These are phyloP conservation scores for Sclerospora graminicola DNA, from an alignment of 352 stramenopile genomes.

Conservation along the genomic window DNA sequence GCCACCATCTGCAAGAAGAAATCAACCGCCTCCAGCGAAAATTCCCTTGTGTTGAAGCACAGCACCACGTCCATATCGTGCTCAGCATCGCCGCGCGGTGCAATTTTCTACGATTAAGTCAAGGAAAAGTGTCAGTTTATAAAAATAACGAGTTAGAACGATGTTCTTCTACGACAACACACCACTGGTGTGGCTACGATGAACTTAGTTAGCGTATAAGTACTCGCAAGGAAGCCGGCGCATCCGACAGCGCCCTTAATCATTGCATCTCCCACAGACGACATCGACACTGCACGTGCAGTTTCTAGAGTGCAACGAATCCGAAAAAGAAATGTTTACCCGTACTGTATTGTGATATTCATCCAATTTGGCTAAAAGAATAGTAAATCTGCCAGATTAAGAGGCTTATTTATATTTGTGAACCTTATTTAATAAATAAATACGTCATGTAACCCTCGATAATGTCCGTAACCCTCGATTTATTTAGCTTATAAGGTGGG, in stretches of 20 bases:
- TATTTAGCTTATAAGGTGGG: too few species aligned
- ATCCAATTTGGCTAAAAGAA: too few species aligned
- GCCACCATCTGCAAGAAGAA: slow-evolving; percentile 63
- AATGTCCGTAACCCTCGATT: too few species aligned
- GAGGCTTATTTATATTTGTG: too few species aligned
- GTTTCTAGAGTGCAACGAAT: too few species aligned
- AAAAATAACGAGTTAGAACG: neutral
- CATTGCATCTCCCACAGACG: slow-evolving; percentile 41
- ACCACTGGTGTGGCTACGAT: slow-evolving; percentile 65
- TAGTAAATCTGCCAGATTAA: too few species aligned
- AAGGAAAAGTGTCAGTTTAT: slow-evolving; percentile 5
- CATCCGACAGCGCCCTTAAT: slow-evolving; percentile 61
- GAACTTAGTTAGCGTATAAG: slow-evolving; percentile 74
- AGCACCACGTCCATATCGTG: slow-evolving; percentile 64
- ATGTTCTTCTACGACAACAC: slow-evolving; percentile 3
- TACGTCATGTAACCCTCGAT: too few species aligned
- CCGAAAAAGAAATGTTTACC: too few species aligned
- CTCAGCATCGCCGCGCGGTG: slow-evolving; percentile 33
- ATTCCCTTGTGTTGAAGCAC: slow-evolving; percentile 57
- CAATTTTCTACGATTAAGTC: slow-evolving; percentile 39
- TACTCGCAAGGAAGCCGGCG: slow-evolving; percentile 64
- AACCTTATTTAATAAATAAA: too few species aligned
- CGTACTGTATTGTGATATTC: too few species aligned
- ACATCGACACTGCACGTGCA: slow-evolving; percentile 21
- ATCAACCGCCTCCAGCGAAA: slow-evolving; percentile 30